These are phyloP conservation scores for Pecoramyces ruminantium DNA, from an alignment of 192 early-diverging fungal species.

Conservation along the genomic window DNA sequence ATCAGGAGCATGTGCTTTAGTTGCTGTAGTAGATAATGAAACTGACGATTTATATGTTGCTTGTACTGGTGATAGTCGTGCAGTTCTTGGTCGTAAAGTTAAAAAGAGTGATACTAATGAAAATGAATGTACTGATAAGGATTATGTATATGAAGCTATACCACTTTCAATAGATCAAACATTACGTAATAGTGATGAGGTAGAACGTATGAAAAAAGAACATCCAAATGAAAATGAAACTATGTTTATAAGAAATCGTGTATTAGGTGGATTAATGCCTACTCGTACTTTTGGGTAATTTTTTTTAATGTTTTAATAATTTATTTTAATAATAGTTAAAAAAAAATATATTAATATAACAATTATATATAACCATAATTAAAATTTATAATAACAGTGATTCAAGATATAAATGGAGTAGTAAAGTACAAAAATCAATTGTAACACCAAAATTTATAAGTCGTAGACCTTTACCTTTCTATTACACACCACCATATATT, in stretches of 20 bases:
- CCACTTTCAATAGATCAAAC: slow-evolving; percentile 48
- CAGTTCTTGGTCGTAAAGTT: not conserved
- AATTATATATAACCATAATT: too few relatives aligned
- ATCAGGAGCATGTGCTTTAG: not conserved
- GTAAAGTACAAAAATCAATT: slow-evolving; percentile 4
- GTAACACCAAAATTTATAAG: slow-evolving; percentile 1
- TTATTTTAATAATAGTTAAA: too few relatives aligned
- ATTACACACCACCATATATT: too few relatives aligned
- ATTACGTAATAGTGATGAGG: slow-evolving; percentile 27
- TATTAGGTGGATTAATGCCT: slow-evolving; percentile 30
- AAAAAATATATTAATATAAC: too few relatives aligned
- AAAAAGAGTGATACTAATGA: not conserved
- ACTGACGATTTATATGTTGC: slow-evolving; percentile 1
- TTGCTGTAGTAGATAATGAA: not conserved
- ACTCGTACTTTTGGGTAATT: too few relatives aligned
- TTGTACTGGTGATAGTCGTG: not conserved
- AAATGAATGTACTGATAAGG: slow-evolving; percentile 9
- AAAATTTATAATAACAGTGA: too few relatives aligned
- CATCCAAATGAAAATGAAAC: slow-evolving; percentile 54
- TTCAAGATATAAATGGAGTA: slow-evolving; percentile 2
- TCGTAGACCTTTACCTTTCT: slow-evolving; percentile 36
- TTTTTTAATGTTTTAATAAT: too few relatives aligned
- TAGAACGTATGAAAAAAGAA: slow-evolving; percentile 33
- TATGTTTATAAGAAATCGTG: slow-evolving; percentile 31
- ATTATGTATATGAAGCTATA: slow-evolving; percentile 26